Conservation (phyloP, 1,284 basidiomycete species). For the Boletus semigastroideus region DNA sequence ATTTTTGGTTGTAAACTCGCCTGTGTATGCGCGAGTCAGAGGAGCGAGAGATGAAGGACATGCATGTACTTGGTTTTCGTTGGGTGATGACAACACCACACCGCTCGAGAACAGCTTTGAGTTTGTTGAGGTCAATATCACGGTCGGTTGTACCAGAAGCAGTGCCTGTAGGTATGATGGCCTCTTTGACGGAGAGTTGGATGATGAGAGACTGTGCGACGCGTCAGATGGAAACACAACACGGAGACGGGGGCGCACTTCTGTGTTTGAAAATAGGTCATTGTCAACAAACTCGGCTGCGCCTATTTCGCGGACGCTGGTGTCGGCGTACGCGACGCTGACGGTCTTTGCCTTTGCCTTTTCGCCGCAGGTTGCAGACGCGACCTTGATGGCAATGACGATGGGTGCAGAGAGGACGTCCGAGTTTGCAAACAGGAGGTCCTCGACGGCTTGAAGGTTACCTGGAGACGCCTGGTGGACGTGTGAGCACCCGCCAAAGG, state of each 20-base stretch:
- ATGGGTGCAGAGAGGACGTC: slow-evolving; percentile 88
- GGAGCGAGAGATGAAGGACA: background rate
- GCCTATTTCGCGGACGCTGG: slow-evolving; percentile 70
- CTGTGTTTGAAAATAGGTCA: slow-evolving; percentile 93
- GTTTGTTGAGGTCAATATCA: slow-evolving; percentile 85
- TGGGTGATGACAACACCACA: slow-evolving; percentile 92
- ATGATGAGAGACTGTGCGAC: slow-evolving; percentile 81
- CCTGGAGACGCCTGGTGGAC: slow-evolving; percentile 84
- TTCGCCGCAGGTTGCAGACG: slow-evolving; percentile 48
- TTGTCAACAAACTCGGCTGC: slow-evolving; percentile 92
- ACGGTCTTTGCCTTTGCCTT: slow-evolving; percentile 62
- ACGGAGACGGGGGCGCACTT: slow-evolving; percentile 51
- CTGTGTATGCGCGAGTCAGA: slow-evolving; percentile 38
- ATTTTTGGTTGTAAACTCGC: slow-evolving; percentile 81
- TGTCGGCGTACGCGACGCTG: slow-evolving; percentile 78
- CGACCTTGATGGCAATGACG: slow-evolving; percentile 86
- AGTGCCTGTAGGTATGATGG: slow-evolving; percentile 71
- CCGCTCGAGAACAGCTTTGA: slow-evolving; percentile 83
- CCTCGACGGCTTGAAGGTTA: slow-evolving; percentile 92
- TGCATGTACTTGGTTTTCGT: slow-evolving; percentile 71
- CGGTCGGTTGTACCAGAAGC: slow-evolving; percentile 67
- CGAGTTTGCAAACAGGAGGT: slow-evolving; percentile 83
- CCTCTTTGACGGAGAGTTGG: slow-evolving; percentile 96
- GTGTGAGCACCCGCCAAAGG: slow-evolving; percentile 7
- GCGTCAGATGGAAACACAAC: slow-evolving; percentile 1